Evolutionary conservation across 1,284 basidiomycete genomes (phyloP), one percentile per base, ranked within the genome.

Genomic region (Ustilago crameri): DNA sequence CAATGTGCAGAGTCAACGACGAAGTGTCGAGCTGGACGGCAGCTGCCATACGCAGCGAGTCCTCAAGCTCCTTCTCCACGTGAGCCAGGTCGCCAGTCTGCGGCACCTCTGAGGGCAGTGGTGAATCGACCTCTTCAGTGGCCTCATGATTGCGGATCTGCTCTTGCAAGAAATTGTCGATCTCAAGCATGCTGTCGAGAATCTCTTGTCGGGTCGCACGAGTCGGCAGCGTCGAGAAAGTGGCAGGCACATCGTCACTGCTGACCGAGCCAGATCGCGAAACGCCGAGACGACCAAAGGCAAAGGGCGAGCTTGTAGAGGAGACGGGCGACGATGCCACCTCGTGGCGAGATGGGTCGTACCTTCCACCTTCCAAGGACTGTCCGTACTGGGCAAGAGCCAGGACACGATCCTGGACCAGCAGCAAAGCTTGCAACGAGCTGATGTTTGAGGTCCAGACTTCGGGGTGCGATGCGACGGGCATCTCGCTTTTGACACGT

Each of bases 11-110:
- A 30, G 77, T 79, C 24, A 80, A 49, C 26, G 74, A 79, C 8
- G 75, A 67, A 1, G 78, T 79, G 59, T 80, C 79, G 10, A 80
- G 60, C 61, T 80, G 78, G 10, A 79, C 74, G 14, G 78, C 73
- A 9, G 76, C 66, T n/a, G 61, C 62, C 45, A 59, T 65, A 32
- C 65, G 60, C 40, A 80, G 55, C 24, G 75, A 75, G 9, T 71
- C 58, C n/a, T 72, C 74, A 27, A 78, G 58, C 46, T 77, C 76
- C 23, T 79, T 72, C 17, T 78, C 76, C 3, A 74, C 64, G 27
- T 61, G 46, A 2, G 62, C 65, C 45, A 65, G 42, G 18, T 64
- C 35, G 42, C 60, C 65, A 17, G 71, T 65, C 41, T 38, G 40
- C 20, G 62, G 61, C 48, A 59, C 66, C 48, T 58, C 65, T 15